Evolutionary conservation across 495 filamentous ascomycete genomes (phyloP), one percentile per base, ranked within the genome.

Genomic region (Penicillium subrubescens): DNA sequence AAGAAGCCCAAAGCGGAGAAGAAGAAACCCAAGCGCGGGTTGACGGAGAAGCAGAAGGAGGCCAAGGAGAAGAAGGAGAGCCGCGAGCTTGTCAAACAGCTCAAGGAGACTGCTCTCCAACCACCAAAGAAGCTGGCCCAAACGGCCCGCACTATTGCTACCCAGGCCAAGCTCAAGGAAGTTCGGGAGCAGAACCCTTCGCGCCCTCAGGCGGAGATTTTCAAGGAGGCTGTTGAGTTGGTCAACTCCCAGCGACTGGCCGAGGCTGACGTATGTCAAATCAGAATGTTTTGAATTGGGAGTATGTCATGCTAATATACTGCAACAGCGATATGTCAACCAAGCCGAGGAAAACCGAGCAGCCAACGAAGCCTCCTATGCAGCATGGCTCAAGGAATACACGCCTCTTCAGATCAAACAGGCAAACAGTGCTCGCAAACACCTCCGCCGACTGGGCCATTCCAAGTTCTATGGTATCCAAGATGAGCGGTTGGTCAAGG

Each of bases 401-500:
- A 82, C 87, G 7, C 82, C 84, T 2, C 63, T 76, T 5, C 73
- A 87, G 63, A 90, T 93, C 57, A 67, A 75, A 43, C 64, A 77
- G 2, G 91, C 91, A 60, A 94, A 92, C 73, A 52, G 6, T 0
- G 92, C 91, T 21, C 89, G 92, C 44, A 57, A 19, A 1, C 15
- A 19, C 2, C 81, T 94, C 12, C 74, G 70, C 3, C 73, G 72
- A 31, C 55, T 76, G 5, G 55, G 21, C 8, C 60, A 57, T 10
- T 73, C 66, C 12, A 60, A 57, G 17, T 59, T 48, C 67, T 5
- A 1, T 3, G 48, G 23, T 3, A 66, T 92, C 63, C 63, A 71
- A 0, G 91, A 94, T 69, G 81, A 86, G 11, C 84, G 92, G 15
- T 63, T 76, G 27, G 86, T 88, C 53, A 89, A 87, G 69, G 39